Base-by-base conservation (phyloP, 305 asterid species). In the Solanum hybrid region DNA sequence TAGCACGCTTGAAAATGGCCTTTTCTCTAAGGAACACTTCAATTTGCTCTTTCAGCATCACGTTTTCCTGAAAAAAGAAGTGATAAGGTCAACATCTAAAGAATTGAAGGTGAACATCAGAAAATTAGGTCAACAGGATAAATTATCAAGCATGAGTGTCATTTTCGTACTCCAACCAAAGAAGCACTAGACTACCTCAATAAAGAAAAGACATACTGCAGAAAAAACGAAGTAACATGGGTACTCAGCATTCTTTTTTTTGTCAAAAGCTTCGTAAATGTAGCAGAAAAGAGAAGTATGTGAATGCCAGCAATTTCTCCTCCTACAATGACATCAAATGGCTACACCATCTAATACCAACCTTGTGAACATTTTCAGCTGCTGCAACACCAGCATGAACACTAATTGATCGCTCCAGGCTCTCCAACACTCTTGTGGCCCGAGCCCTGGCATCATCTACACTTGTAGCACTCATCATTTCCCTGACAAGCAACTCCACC, bases 361-460 rank as follows among this genome's bases (percentile, higher is more conserved):
- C 99, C 98, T 93, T 94, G 57, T 90, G 96, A 90, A 92, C 51
- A 89, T 64, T 91, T 93, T 94, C 93, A 39, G 95, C 92, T 3
- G 90, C 94, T 91, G 93, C 93, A 89, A 91, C 93, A 91, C 94
- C 91, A 75, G 92, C 91, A 87, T 86, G 92, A 42, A 88, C 88
- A 18, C 91, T 92, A 90, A 97, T 95, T 89, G 97, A 94, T 92
- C 93, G 95, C 94, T 95, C 98, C 91, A 97, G 92, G 87, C 89
- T 93, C 94, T 95, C 97, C 86, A 97, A 91, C 81, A 96, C 94
- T 26, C 90, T 90, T 4, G 95, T 78, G 22, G 97, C 96, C 71
- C 98, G 95, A 89, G 91, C 79, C 91, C 92, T 95, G 86, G 99
- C 99, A 89, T 97, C 98, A 92, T 96, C 98, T 14, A 96, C 79